Conservation (phyloP, 495 filamentous ascomycete genomes). For the Polyplosphaeria fusca region DNA sequence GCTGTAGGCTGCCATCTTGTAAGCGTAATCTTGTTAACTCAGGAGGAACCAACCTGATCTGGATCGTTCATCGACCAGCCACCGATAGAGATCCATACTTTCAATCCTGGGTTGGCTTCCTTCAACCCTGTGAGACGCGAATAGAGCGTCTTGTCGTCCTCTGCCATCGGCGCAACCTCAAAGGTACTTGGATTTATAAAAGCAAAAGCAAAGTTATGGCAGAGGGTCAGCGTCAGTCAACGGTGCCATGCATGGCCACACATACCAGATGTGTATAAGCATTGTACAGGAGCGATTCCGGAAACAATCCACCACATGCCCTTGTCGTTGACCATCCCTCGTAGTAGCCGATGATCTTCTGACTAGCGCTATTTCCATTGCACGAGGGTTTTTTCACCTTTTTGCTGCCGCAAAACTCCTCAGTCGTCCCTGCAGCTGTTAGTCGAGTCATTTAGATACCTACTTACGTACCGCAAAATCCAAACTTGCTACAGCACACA, state of each 20-base stretch:
- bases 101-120: too few relatives aligned
- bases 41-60: too few relatives aligned
- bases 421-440: too few relatives aligned
- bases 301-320: too few relatives aligned
- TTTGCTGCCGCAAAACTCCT: not conserved
- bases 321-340: not conserved
- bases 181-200: not conserved
- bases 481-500: not conserved
- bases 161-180: not conserved
- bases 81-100: conserved; percentile 45
- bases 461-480: not conserved
- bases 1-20: too few relatives aligned
- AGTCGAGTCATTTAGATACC: too few relatives aligned
- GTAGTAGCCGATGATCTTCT: not conserved
- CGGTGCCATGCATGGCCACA: too few relatives aligned
- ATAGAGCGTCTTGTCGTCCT: not conserved
- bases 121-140: not conserved
- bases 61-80: conserved; percentile 49
- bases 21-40: too few relatives aligned
- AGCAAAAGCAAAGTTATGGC: too few relatives aligned
- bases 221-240: too few relatives aligned
- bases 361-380: not conserved
- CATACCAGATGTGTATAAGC: too few relatives aligned
- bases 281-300: too few relatives aligned
- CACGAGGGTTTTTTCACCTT: not conserved